Conservation (phyloP, 768 basidiomycete genomes). For the Rhizopogon vinicolor region DNA sequence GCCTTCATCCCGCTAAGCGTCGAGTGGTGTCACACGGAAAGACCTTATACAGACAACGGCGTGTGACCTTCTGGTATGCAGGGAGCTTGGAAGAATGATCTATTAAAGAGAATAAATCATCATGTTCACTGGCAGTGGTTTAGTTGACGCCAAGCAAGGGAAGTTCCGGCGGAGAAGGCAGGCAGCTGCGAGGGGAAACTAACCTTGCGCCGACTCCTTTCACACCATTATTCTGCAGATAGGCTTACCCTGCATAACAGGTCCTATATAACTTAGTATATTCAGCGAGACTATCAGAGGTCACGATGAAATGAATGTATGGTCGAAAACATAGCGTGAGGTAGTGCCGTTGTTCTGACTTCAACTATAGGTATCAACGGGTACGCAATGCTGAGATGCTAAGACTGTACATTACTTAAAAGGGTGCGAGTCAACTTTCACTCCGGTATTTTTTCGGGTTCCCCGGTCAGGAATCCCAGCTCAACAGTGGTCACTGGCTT, state of each 20-base stretch:
- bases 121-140: neutral
- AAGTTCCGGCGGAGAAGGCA: neutral
- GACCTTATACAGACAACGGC: neutral
- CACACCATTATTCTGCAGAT: too few relatives aligned
- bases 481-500: conserved; percentile 32
- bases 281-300: too few relatives aligned
- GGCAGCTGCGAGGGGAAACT: neutral
- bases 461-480: conserved; percentile 16
- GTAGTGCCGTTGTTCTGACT: too few relatives aligned
- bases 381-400: neutral
- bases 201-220: neutral
- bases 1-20: neutral
- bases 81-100: neutral
- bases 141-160: neutral
- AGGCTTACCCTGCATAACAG: too few relatives aligned
- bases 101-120: neutral
- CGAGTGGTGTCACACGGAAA: neutral
- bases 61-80: neutral
- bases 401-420: neutral
- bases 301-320: too few relatives aligned
- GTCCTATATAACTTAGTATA: too few relatives aligned
- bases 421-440: neutral
- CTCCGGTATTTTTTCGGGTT: too few relatives aligned
- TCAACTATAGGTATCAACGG: neutral
- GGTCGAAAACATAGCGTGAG: too few relatives aligned